phyloP scores from a whole-genome alignment of 768 basidiomycete genomes.

The Leccinellum albellum region DNA sequence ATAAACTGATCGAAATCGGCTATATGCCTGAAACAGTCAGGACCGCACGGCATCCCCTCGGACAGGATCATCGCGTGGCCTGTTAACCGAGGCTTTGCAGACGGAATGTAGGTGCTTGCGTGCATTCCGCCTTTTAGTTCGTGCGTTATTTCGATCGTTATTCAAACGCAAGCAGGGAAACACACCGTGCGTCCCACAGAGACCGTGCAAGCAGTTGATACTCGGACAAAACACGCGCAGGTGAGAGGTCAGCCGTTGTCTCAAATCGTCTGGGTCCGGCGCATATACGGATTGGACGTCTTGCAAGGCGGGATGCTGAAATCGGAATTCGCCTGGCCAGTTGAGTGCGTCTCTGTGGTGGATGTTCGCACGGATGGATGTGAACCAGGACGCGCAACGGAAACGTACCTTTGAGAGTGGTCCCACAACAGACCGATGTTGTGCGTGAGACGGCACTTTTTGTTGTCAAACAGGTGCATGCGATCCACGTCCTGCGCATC shows the following conservation, averaged over 20 bases:
- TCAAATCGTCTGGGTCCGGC: slow-evolving; percentile 28
- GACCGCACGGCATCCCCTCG: slow-evolving; percentile 30
- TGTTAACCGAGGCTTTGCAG: slow-evolving; percentile 22
- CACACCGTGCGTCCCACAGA: slow-evolving; percentile 40
- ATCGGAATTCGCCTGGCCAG: slow-evolving; percentile 32
- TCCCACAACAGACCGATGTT: slow-evolving; percentile 42
- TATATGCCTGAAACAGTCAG: slow-evolving; percentile 29
- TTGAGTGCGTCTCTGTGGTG: slow-evolving; percentile 35
- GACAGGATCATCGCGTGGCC: slow-evolving; percentile 23
- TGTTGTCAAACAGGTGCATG: slow-evolving; percentile 22
- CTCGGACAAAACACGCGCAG: slow-evolving; percentile 43
- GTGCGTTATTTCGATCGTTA: background rate
- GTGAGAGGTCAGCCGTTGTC: slow-evolving; percentile 30
- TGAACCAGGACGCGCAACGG: too few relatives aligned
- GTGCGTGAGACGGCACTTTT: slow-evolving; percentile 18
- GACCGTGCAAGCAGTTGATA: slow-evolving; percentile 39
- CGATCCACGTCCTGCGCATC: slow-evolving; percentile 36
- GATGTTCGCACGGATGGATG: background rate
- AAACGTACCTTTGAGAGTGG: slow-evolving; percentile 37
- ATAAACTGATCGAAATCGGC: slow-evolving; percentile 23
- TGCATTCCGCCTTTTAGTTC: background rate
- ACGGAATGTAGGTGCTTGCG: slow-evolving; percentile 12
- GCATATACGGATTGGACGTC: slow-evolving; percentile 2
- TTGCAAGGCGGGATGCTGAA: background rate
- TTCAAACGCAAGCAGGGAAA: background rate